phyloP scores from a whole-genome alignment of 352 stramenopile species.

The Pythium dissotocum region DNA sequence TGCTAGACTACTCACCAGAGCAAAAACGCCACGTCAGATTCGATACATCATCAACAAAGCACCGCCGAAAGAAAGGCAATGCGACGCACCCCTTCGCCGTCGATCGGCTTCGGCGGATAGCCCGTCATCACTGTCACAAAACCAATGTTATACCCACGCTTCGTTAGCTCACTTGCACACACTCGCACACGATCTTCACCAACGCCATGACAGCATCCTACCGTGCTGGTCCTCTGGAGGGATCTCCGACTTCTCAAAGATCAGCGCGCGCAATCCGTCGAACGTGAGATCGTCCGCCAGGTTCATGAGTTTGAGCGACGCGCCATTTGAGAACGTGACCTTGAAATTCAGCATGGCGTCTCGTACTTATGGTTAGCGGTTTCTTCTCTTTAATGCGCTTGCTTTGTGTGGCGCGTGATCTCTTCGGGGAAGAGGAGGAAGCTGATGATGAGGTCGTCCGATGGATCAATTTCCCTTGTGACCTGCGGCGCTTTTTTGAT shows the following conservation, averaged over 20 bases:
- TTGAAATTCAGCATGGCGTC: slow-evolving; percentile 53
- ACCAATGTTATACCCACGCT: background rate
- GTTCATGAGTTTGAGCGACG: slow-evolving; percentile 70
- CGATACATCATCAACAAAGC: background rate
- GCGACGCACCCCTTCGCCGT: slow-evolving; percentile 51
- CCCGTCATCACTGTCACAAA: slow-evolving; percentile 65
- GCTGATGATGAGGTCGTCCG: background rate
- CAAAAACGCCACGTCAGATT: background rate
- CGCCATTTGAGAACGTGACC: slow-evolving; percentile 71
- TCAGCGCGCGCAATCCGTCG: slow-evolving; percentile 46
- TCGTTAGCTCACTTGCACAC: background rate
- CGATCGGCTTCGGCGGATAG: slow-evolving; percentile 68
- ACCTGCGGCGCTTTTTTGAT: background rate
- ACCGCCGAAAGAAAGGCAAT: background rate
- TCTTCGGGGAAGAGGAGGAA: background rate
- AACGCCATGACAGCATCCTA: slow-evolving; percentile 8
- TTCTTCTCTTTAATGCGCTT: background rate
- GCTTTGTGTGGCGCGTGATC: background rate
- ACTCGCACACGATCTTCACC: background rate
- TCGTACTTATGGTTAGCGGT: background rate
- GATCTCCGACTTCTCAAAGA: slow-evolving; percentile 65
- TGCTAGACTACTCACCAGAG: slow-evolving; percentile 35
- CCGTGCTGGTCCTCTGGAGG: slow-evolving; percentile 63
- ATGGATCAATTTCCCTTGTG: background rate
- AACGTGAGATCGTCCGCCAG: slow-evolving; percentile 63